Percentiles rank a stretch among this genome's conserved stretches.
Conservation (phyloP, 805 yeast species). For the Pichia nakasei region DNA sequence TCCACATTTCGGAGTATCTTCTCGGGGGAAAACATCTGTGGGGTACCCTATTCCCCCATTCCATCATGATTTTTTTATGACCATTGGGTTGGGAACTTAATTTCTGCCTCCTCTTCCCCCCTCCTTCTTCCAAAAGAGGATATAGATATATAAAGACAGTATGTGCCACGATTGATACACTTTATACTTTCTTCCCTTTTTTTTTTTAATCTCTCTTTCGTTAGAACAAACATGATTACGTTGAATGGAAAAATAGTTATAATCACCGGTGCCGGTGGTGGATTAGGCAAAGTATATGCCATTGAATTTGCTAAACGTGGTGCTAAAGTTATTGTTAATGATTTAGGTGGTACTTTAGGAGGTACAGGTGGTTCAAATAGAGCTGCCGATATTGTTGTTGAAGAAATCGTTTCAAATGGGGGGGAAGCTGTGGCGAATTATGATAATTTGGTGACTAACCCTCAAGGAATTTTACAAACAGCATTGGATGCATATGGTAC, state of each 20-base stretch:
- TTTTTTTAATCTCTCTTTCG: neutral
- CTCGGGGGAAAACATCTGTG: too few relatives aligned
- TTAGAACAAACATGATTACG: neutral
- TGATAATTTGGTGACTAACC: constrained; percentile 77
- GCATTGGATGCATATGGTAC: constrained; percentile 84
- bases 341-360: constrained; percentile 73
- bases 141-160: too few relatives aligned
- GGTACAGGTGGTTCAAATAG: constrained; percentile 63
- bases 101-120: too few relatives aligned
- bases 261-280: constrained; percentile 97
- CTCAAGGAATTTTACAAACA: constrained; percentile 75
- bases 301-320: constrained; percentile 82
- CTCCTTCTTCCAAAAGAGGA: too few relatives aligned
- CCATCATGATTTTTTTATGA: too few relatives aligned
- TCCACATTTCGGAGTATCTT: too few relatives aligned
- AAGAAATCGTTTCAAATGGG: constrained; percentile 66
- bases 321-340: constrained; percentile 92
- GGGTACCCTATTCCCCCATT: too few relatives aligned
- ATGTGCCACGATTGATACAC: too few relatives aligned
- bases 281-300: constrained; percentile 84
- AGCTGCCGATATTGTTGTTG: constrained; percentile 85
- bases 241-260: constrained; percentile 84
- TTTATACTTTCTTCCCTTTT: too few relatives aligned
- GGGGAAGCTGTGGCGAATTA: constrained; percentile 91
- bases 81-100: too few relatives aligned